A percentile compares a stretch with the other conserved stretches of the same genome.
Conservation (phyloP, 306 rosid species). For the Urtica urens region DNA sequence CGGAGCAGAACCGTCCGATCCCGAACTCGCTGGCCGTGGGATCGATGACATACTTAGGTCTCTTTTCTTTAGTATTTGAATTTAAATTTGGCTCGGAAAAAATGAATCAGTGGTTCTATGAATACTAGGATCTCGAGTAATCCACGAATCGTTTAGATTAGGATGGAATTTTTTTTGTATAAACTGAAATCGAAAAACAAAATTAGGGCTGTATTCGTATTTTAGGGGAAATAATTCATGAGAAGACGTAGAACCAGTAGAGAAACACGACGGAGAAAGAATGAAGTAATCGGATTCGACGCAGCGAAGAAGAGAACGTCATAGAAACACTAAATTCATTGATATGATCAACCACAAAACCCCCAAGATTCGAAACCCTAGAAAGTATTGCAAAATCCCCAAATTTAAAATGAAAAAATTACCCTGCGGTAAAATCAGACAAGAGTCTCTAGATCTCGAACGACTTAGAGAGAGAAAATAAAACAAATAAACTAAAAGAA, state of each 20-base stretch:
- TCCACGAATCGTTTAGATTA: neutral
- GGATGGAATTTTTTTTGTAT: neutral
- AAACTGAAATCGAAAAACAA: neutral
- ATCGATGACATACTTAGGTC: conserved; percentile 36
- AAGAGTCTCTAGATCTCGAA: too few species aligned
- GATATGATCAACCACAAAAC: neutral
- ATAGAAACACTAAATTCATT: conserved; percentile 32
- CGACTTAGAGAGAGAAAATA: neutral
- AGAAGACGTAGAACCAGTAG: conserved; percentile 58
- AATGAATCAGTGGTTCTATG: neutral
- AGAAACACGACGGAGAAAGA: conserved; percentile 54
- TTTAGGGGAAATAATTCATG: conserved; percentile 36
- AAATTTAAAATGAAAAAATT: neutral
- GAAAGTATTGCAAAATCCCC: too few species aligned
- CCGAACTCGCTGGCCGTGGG: conserved; percentile 47
- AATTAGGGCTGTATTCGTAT: neutral
- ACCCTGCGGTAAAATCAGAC: neutral
- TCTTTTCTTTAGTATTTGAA: neutral
- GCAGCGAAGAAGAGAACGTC: conserved; percentile 26
- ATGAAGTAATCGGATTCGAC: conserved; percentile 39
- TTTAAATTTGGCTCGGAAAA: too few species aligned
- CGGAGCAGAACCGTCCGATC: conserved; percentile 43
- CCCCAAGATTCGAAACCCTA: conserved; percentile 4
- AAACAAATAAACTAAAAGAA: neutral
- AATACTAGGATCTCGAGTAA: too few species aligned